Evolutionary conservation across 106 monocot genomes (phyloP).

Genomic region (Allium sativum): DNA sequence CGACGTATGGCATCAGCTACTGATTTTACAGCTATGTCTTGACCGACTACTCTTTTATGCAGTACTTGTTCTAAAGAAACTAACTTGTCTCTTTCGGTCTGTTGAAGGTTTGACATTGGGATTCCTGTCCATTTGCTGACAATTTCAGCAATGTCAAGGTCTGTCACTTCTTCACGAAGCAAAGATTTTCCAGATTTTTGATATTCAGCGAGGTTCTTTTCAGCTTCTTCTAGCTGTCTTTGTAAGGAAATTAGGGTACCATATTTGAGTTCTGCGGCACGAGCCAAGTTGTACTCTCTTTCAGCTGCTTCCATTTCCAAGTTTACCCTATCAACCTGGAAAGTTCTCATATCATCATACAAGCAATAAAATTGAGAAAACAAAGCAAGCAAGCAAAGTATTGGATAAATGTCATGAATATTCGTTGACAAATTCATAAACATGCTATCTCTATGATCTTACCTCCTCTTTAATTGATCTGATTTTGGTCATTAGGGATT

Average conservation of each 20-base stretch:
- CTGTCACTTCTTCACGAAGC: constrained; percentile 89
- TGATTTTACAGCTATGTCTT: constrained; percentile 80
- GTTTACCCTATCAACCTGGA: constrained; percentile 81
- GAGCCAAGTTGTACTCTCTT: constrained; percentile 77
- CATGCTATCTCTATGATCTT: background rate
- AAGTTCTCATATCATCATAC: background rate
- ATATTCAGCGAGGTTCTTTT: constrained; percentile 67
- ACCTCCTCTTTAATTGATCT: constrained; percentile 92
- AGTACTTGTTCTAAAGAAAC: constrained; percentile 66
- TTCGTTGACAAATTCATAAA: background rate
- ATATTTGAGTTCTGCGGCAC: constrained; percentile 92
- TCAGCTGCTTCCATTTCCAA: constrained; percentile 95
- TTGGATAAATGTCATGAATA: too few species aligned
- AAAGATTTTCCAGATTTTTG: constrained; percentile 65
- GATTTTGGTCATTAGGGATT: constrained; percentile 69
- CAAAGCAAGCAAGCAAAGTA: background rate
- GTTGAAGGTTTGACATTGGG: constrained; percentile 75
- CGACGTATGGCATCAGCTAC: constrained; percentile 84
- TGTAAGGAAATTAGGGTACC: constrained; percentile 71
- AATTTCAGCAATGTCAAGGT: constrained; percentile 82
- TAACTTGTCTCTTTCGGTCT: constrained; percentile 76
- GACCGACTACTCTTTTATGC: constrained; percentile 74
- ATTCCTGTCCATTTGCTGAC: constrained; percentile 98
- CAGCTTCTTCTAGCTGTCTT: constrained; percentile 69
- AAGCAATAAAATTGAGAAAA: background rate